These are phyloP conservation scores for Physaria fendleri DNA, from an alignment of 345 rosid genomes.

Conservation along the genomic window DNA sequence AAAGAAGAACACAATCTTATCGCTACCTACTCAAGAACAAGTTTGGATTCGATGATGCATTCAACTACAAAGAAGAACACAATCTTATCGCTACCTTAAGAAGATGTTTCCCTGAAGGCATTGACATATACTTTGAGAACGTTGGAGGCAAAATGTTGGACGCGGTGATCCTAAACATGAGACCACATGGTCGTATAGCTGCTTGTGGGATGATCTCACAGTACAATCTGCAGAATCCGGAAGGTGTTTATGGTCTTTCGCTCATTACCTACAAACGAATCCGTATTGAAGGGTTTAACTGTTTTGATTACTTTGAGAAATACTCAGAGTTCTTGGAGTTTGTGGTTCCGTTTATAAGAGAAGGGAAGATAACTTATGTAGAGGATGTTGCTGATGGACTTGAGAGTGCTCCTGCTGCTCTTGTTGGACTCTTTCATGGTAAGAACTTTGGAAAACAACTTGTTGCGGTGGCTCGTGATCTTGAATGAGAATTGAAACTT, in stretches of 20 bases:
- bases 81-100: slow-evolving; percentile 38
- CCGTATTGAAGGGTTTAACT: slow-evolving; percentile 32
- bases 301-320: slow-evolving; percentile 37
- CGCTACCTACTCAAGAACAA: slow-evolving; percentile 44
- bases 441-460: slow-evolving; percentile 55
- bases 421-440: slow-evolving; percentile 46
- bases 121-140: slow-evolving; percentile 33
- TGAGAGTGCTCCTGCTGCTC: slow-evolving; percentile 46
- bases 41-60: slow-evolving; percentile 58
- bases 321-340: slow-evolving; percentile 37
- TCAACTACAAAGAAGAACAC: slow-evolving; percentile 50
- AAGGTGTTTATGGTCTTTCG: slow-evolving; percentile 23
- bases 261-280: slow-evolving; percentile 23
- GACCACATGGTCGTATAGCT: slow-evolving; percentile 41
- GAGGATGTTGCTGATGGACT: slow-evolving; percentile 55
- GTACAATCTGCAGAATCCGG: slow-evolving; percentile 37
- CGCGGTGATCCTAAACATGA: slow-evolving; percentile 48
- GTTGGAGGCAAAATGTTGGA: slow-evolving; percentile 52
- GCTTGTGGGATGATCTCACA: slow-evolving; percentile 56
- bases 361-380: slow-evolving; percentile 43
- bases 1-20: slow-evolving; percentile 41
- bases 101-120: slow-evolving; percentile 42
- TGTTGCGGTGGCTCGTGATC: slow-evolving; percentile 26
- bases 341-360: slow-evolving; percentile 32
- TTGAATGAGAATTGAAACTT: not conserved